Percentiles rank a stretch among this genome's conserved stretches.
Conservation (phyloP, 2,329 filamentous ascomycete genomes). For the Hymenoscyphus scutula region DNA sequence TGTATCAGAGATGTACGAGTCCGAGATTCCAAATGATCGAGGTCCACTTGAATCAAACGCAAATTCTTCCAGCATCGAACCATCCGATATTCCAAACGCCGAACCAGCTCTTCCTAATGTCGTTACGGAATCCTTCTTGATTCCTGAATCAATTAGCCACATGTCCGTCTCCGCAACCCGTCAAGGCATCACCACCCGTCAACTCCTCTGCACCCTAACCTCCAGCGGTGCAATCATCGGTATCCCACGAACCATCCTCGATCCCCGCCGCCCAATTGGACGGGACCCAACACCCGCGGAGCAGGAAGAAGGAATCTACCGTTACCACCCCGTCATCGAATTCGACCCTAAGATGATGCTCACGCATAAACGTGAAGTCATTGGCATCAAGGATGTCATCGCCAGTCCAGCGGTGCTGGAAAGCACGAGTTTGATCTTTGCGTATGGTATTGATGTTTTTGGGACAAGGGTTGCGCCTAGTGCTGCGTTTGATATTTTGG, state of each 20-base stretch:
- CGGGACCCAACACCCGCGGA: conserved; percentile 80
- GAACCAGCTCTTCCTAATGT: conserved; percentile 65
- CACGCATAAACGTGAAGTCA: conserved; percentile 77
- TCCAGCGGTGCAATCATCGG: conserved; percentile 71
- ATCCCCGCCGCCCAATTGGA: conserved; percentile 81
- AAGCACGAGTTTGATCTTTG: conserved; percentile 87
- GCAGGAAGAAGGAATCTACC: conserved; percentile 76
- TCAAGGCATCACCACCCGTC: conserved; percentile 84
- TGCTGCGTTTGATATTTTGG: conserved; percentile 85
- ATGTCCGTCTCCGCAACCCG: conserved; percentile 84
- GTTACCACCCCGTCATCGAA: conserved; percentile 74
- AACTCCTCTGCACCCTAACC: conserved; percentile 76
- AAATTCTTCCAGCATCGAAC: conserved; percentile 77
- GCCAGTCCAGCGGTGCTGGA: conserved; percentile 79
- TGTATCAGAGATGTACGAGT: conserved; percentile 88
- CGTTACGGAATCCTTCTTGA: conserved; percentile 75
- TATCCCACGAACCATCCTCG: conserved; percentile 74
- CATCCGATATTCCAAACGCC: conserved; percentile 54
- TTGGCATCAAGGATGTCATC: conserved; percentile 71
- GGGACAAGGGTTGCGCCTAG: conserved; percentile 85
- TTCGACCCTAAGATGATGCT: conserved; percentile 79
- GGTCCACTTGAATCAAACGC: conserved; percentile 67
- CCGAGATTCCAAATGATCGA: conserved; percentile 76
- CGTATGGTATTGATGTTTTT: conserved; percentile 85
- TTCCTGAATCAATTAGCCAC: conserved; percentile 73